Percentiles rank a stretch among this genome's conserved stretches.
phyloP scores from a whole-genome alignment of 129 eudicot species.

The Chrysanthemum seticuspe region DNA sequence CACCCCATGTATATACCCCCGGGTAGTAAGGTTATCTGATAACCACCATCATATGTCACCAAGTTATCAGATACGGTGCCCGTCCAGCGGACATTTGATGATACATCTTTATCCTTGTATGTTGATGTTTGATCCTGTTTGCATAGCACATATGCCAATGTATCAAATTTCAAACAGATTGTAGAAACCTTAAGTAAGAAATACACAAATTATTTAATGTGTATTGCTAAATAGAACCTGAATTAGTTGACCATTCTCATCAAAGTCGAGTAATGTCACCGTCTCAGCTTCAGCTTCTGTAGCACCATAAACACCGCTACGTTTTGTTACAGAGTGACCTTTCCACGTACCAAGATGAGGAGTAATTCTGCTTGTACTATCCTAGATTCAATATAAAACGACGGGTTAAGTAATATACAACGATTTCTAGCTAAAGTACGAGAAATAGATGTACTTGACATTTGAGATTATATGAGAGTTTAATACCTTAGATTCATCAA shows the following conservation, averaged over 20 bases:
- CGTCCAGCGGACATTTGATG: slow-evolving; percentile 70
- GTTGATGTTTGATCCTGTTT: slow-evolving; percentile 66
- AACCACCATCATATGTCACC: slow-evolving; percentile 74
- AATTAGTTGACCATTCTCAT: slow-evolving; percentile 65
- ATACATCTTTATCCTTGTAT: slow-evolving; percentile 38
- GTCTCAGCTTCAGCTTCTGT: slow-evolving; percentile 83
- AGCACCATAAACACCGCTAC: slow-evolving; percentile 98
- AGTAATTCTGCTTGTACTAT: slow-evolving; percentile 44
- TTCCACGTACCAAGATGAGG: slow-evolving; percentile 88
- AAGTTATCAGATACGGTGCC: slow-evolving; percentile 61
- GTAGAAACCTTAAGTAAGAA: neutral
- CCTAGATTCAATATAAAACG: slow-evolving; percentile 36
- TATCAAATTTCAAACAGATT: slow-evolving; percentile 1
- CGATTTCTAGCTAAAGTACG: neutral
- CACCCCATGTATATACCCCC: slow-evolving; percentile 98
- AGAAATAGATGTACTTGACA: neutral
- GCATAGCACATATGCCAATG: neutral
- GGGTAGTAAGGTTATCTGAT: slow-evolving; percentile 68
- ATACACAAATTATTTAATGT: neutral
- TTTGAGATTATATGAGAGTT: neutral
- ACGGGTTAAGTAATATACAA: neutral
- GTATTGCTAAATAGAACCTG: slow-evolving; percentile 48
- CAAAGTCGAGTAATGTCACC: slow-evolving; percentile 51
- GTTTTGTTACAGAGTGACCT: slow-evolving; percentile 82
- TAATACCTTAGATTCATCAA: slow-evolving; percentile 53